phyloP scores from a whole-genome alignment of 1,284 basidiomycete species.

The Trichosporon sp. region DNA sequence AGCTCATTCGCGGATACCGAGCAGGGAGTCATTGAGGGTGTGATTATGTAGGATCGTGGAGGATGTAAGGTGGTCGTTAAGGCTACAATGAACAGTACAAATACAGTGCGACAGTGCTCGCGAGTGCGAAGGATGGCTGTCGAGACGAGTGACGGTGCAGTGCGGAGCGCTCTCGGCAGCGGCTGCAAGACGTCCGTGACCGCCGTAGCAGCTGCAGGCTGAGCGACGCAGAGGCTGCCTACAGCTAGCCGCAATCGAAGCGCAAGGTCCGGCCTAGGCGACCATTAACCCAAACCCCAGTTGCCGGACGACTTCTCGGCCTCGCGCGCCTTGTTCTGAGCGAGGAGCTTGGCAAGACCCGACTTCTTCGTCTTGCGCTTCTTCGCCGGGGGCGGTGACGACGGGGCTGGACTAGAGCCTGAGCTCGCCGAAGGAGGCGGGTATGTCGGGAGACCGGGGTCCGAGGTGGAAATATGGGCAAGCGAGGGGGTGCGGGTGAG shows the following conservation, averaged over 20 bases:
- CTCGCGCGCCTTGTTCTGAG: slow-evolving; percentile 41
- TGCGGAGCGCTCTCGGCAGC: no score
- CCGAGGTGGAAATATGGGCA: slow-evolving; percentile 30
- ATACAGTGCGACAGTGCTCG: no score
- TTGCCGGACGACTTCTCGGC: slow-evolving; percentile 22
- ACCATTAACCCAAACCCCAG: slow-evolving; percentile 28
- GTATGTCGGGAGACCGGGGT: slow-evolving; percentile 39
- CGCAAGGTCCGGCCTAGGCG: neutral
- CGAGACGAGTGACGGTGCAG: no score
- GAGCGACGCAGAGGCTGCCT: neutral
- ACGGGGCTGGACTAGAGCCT: neutral
- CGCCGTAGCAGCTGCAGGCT: no score
- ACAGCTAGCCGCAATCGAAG: neutral
- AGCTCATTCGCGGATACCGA: no score
- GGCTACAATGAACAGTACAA: no score
- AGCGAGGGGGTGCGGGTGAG: slow-evolving; percentile 22
- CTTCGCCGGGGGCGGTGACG: slow-evolving; percentile 17
- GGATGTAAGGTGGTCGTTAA: no score
- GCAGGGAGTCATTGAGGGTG: no score
- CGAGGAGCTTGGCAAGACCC: slow-evolving; percentile 42
- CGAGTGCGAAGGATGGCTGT: no score
- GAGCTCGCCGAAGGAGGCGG: slow-evolving; percentile 10
- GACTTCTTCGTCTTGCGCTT: slow-evolving; percentile 42
- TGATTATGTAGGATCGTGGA: no score
- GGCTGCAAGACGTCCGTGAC: no score